Evolutionary conservation across 305 asterid species (phyloP).

Genomic region (Salvia sclarea): DNA sequence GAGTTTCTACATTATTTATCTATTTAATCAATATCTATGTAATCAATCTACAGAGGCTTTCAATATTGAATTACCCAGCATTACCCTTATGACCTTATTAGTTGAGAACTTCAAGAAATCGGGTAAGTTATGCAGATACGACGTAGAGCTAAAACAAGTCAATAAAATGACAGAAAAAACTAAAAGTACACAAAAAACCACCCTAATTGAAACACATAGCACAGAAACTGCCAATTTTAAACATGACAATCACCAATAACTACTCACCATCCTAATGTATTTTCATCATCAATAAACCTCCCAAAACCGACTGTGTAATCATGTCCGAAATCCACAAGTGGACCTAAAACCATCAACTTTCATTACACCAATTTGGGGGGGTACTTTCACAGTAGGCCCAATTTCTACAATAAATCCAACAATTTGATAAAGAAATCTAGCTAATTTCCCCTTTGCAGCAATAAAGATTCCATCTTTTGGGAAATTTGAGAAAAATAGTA

Average conservation of each 20-base stretch:
- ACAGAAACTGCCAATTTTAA: conserved; percentile 10
- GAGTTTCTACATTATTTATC: background rate
- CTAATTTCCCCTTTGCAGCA: conserved; percentile 16
- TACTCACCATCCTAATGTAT: conserved; percentile 14
- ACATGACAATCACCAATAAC: conserved; percentile 23
- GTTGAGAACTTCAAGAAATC: background rate
- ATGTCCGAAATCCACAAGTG: background rate
- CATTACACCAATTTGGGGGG: conserved; percentile 3
- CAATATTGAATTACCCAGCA: background rate
- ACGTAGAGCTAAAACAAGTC: conserved; percentile 6
- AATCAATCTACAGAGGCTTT: background rate
- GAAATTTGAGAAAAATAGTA: background rate
- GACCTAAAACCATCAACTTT: conserved; percentile 17
- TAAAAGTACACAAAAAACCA: background rate
- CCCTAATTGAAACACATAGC: conserved; percentile 13
- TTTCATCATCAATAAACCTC: background rate
- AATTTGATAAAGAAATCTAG: conserved; percentile 22
- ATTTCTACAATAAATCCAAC: conserved; percentile 4
- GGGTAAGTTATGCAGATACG: background rate
- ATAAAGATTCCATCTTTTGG: conserved; percentile 21
- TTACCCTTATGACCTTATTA: background rate
- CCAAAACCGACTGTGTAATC: background rate
- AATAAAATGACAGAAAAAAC: background rate
- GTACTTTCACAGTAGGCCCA: background rate
- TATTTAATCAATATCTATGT: conserved; percentile 1